Conservation (phyloP, 345 rosid species). For the Arabis alpina region DNA sequence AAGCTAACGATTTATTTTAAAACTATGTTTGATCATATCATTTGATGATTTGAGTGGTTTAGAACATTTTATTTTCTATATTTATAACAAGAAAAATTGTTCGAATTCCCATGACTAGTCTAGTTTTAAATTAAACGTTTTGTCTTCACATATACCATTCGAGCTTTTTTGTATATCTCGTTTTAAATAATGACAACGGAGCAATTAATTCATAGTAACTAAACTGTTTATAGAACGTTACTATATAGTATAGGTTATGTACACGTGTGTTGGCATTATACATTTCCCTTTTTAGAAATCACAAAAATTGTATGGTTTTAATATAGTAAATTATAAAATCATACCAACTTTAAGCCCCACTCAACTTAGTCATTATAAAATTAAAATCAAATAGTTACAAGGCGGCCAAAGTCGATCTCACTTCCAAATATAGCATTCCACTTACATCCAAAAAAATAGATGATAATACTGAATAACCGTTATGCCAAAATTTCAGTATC, state of each 20-base stretch:
- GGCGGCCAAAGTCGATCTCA: conserved; percentile 16
- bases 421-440: conserved; percentile 40
- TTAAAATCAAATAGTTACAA: conserved; percentile 23
- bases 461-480: conserved; percentile 37
- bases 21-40: not conserved
- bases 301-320: not conserved
- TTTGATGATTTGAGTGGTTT: conserved; percentile 2
- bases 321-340: not conserved
- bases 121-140: not conserved
- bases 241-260: no score
- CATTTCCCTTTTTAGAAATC: not conserved
- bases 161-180: not conserved
- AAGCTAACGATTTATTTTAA: no score
- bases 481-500: conserved; percentile 43
- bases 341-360: conserved; percentile 14
- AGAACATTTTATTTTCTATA: not conserved
- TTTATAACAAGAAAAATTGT: no score
- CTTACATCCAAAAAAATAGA: conserved; percentile 31
- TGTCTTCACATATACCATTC: not conserved
- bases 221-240: no score
- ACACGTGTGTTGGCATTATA: not conserved
- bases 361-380: conserved; percentile 11
- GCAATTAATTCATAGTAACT: not conserved
- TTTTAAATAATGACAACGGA: not conserved
- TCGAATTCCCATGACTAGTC: no score